Percentiles rank a stretch among this genome's conserved stretches.
phyloP scores from a whole-genome alignment of 1,284 basidiomycete species.

The Rhodotorula sp. region DNA sequence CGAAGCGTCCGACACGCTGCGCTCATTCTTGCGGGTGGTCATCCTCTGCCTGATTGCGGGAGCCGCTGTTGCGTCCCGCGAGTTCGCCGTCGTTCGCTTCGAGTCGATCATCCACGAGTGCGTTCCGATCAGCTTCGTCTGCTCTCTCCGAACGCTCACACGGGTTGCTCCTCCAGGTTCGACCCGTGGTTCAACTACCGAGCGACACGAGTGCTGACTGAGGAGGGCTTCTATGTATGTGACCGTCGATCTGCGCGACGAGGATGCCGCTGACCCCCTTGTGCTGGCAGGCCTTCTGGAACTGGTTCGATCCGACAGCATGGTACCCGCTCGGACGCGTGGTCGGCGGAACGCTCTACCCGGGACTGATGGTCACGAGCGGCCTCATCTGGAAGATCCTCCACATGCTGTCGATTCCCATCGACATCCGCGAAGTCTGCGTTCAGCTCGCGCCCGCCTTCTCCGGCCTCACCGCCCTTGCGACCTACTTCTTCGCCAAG shows the following conservation, averaged over 20 bases:
- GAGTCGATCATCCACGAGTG: constrained; percentile 98
- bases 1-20: constrained; percentile 55
- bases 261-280: constrained; percentile 3
- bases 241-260: too few relatives aligned
- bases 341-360: constrained; percentile 97
- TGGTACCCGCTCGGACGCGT: constrained; percentile 96
- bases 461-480: constrained; percentile 87
- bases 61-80: constrained; percentile 88
- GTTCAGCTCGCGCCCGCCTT: constrained; percentile 96
- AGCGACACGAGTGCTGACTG: constrained; percentile 80
- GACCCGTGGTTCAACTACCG: constrained; percentile 89
- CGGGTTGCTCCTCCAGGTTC: constrained; percentile 26
- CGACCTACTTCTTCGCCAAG: constrained; percentile 64
- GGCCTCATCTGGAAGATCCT: constrained; percentile 93
- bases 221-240: constrained; percentile 90
- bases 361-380: constrained; percentile 95
- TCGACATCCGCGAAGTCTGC: constrained; percentile 96
- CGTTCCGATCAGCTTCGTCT: constrained; percentile 2
- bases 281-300: constrained; percentile 85
- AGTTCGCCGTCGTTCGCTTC: constrained; percentile 97
- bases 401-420: constrained; percentile 83
- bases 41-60: constrained; percentile 83
- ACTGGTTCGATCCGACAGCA: constrained; percentile 96
- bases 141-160: background rate
- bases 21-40: constrained; percentile 78